Conservation (phyloP, 2,329 filamentous ascomycete species). For the Exophiala mesophila region DNA sequence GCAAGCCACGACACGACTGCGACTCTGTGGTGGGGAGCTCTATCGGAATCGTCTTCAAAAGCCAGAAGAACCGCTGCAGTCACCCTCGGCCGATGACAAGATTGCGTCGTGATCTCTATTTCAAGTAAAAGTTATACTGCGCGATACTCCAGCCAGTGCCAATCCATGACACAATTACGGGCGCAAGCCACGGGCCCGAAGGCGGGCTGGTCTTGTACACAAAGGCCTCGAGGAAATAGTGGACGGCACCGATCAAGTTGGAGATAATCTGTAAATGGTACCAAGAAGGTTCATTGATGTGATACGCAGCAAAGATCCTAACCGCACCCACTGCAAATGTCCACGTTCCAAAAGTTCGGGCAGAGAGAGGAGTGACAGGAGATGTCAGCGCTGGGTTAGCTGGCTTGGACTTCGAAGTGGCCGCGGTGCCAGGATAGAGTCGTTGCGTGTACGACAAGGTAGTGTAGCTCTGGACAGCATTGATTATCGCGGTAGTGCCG, state of each 20-base stretch:
- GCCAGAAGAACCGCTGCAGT: constrained; percentile 12
- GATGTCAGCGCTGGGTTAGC: constrained; percentile 27
- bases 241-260: constrained; percentile 69
- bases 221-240: constrained; percentile 77
- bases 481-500: constrained; percentile 74
- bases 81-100: constrained; percentile 16
- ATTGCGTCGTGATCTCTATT: constrained; percentile 10
- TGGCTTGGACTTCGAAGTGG: constrained; percentile 7
- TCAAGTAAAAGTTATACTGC: constrained; percentile 67
- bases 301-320: constrained; percentile 77
- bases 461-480: constrained; percentile 76
- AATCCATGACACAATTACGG: constrained; percentile 52
- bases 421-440: constrained; percentile 56
- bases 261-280: constrained; percentile 81
- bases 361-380: constrained; percentile 67
- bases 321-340: constrained; percentile 73
- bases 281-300: constrained; percentile 65
- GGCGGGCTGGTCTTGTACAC: constrained; percentile 71
- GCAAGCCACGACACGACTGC: constrained; percentile 76
- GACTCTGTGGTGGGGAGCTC: constrained; percentile 71
- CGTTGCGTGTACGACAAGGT: constrained; percentile 79
- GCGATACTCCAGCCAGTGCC: constrained; percentile 58
- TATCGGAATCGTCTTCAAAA: constrained; percentile 63
- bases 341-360: constrained; percentile 82
- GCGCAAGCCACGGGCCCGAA: constrained; percentile 54